A percentile compares a stretch with the other conserved stretches of the same genome.
These are phyloP conservation scores for Nemania abortiva DNA, from an alignment of 2,329 filamentous ascomycete genomes.

Conservation along the genomic window DNA sequence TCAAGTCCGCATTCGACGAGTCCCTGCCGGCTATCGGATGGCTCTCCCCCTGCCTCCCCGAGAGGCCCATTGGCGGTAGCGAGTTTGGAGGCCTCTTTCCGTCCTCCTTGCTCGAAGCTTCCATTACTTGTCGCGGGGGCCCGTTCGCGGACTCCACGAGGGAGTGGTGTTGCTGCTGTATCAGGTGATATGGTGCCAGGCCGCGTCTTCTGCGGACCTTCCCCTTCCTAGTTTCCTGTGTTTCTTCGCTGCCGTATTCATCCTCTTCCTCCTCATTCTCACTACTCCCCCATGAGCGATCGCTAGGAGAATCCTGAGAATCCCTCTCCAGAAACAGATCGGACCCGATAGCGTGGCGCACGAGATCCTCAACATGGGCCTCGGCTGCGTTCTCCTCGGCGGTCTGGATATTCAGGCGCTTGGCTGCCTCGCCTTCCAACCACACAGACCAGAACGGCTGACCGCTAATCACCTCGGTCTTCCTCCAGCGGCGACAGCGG, in stretches of 20 bases:
- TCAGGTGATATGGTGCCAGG: neutral
- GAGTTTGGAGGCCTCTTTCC: neutral
- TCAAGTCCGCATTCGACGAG: neutral
- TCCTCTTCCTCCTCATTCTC: conserved; percentile 14
- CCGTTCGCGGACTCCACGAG: neutral
- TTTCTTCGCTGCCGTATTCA: conserved; percentile 12
- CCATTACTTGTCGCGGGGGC: neutral
- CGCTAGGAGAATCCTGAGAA: neutral
- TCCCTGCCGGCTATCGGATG: no score
- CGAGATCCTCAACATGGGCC: neutral
- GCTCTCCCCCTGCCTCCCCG: no score
- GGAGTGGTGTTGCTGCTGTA: conserved; percentile 10
- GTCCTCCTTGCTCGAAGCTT: neutral
- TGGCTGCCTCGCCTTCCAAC: neutral
- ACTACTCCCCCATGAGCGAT: conserved; percentile 9
- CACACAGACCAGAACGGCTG: conserved; percentile 22
- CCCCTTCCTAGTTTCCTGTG: neutral
- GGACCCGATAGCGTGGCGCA: neutral
- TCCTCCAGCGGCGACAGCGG: conserved; percentile 44
- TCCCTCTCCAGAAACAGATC: neutral
- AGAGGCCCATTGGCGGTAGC: no score
- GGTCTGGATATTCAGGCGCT: conserved; percentile 18
- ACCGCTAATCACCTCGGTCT: conserved; percentile 31
- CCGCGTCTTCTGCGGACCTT: neutral
- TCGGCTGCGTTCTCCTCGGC: conserved; percentile 6